Evolutionary conservation across 345 rosid species (phyloP).

Genomic region (Hirschfeldia incana): DNA sequence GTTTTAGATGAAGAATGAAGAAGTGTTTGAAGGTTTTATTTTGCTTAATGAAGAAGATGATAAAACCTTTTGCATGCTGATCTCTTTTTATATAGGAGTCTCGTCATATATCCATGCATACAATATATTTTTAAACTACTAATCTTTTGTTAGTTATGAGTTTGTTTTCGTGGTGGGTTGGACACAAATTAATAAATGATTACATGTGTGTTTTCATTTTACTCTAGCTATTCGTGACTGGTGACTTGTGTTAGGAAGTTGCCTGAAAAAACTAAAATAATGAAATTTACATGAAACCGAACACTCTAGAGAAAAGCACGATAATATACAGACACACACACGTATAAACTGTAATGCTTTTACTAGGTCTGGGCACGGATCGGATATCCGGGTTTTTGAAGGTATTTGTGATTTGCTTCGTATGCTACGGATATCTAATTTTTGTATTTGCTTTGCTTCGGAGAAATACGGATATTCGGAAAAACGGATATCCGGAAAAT

Average conservation of each 20-base stretch:
- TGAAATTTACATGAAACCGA: neutral
- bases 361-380: neutral
- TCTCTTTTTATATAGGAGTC: conserved; percentile 29
- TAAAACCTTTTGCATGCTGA: conserved; percentile 17
- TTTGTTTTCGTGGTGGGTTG: neutral
- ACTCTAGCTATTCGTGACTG: conserved; percentile 5
- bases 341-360: neutral
- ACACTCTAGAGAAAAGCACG: neutral
- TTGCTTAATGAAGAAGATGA: conserved; percentile 26
- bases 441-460: too few relatives aligned
- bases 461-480: too few relatives aligned
- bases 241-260: conserved; percentile 10
- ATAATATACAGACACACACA: neutral
- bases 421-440: too few relatives aligned
- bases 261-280: neutral
- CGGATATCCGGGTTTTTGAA: too few relatives aligned
- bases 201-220: conserved; percentile 21
- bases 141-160: neutral
- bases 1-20: conserved; percentile 4
- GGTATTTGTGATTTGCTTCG: too few relatives aligned
- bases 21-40: neutral
- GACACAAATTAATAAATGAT: conserved; percentile 10
- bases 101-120: conserved; percentile 27
- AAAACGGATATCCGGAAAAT: too few relatives aligned
- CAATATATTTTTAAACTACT: neutral